Evolutionary conservation across 331 rosid genomes (phyloP).

Genomic region (Arachis monticola): DNA sequence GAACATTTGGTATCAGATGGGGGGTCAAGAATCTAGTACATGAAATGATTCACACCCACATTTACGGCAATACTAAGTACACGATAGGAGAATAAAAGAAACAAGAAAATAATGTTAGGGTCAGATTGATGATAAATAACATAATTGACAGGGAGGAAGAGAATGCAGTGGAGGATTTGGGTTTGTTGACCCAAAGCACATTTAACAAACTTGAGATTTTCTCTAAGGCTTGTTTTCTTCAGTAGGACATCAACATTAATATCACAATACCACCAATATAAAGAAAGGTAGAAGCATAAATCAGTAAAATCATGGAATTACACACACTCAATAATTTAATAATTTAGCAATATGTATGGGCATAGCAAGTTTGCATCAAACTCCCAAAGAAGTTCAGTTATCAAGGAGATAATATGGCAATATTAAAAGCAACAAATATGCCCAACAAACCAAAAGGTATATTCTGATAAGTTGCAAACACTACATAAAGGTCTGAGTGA

Average conservation of each 20-base stretch:
- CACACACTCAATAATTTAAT: neutral
- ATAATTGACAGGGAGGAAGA: constrained; percentile 9
- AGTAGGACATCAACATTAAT: neutral
- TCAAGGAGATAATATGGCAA: neutral
- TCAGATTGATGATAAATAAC: constrained; percentile 19
- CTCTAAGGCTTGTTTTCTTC: neutral
- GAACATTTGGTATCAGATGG: no score
- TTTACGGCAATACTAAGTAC: no score
- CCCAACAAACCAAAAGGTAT: constrained; percentile 15
- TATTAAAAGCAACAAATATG: neutral
- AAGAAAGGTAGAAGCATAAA: neutral
- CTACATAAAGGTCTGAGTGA: neutral
- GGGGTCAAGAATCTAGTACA: no score
- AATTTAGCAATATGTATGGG: neutral
- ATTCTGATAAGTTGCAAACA: constrained; percentile 3
- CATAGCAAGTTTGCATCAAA: constrained; percentile 22
- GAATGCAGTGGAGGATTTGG: neutral
- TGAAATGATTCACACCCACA: no score
- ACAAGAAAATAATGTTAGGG: neutral
- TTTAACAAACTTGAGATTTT: constrained; percentile 19
- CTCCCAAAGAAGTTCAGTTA: neutral
- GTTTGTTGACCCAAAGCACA: constrained; percentile 20
- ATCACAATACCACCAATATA: neutral
- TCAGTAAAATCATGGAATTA: constrained; percentile 1
- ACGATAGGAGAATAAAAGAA: constrained; percentile 3